Conservation (phyloP, 1,284 basidiomycete species). For the Blastosporella zonata region DNA sequence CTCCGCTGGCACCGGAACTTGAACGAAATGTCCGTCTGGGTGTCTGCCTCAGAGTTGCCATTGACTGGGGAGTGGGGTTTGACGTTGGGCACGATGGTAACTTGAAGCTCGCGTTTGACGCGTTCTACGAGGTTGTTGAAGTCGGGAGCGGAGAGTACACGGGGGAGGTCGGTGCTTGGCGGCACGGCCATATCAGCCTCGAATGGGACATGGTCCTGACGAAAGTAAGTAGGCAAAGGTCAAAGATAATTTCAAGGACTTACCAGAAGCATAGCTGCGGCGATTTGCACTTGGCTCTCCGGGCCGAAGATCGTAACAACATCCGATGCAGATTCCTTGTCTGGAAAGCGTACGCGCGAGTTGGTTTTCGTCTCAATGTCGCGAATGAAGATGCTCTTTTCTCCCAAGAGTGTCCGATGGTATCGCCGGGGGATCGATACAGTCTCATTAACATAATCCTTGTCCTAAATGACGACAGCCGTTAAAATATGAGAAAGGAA, state of each 20-base stretch:
- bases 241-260: constrained; percentile 22
- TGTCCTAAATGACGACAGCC: constrained; percentile 59
- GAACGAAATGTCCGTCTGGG: constrained; percentile 81
- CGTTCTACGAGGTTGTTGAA: constrained; percentile 84
- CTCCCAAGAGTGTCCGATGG: constrained; percentile 91
- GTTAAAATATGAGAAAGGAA: constrained; percentile 4
- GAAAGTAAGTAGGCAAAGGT: constrained; percentile 4
- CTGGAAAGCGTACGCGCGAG: constrained; percentile 91
- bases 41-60: constrained; percentile 41
- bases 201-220: constrained; percentile 92
- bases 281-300: constrained; percentile 95
- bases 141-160: constrained; percentile 74
- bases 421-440: constrained; percentile 92
- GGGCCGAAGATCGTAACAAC: constrained; percentile 93
- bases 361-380: constrained; percentile 98
- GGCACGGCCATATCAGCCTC: constrained; percentile 95
- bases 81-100: constrained; percentile 79
- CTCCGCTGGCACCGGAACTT: constrained; percentile 94
- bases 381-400: constrained; percentile 95
- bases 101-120: constrained; percentile 92
- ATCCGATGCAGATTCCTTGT: constrained; percentile 92
- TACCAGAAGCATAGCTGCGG: constrained; percentile 92
- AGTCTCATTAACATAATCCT: constrained; percentile 94
- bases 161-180: constrained; percentile 74
- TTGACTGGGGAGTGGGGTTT: constrained; percentile 43